Evolutionary conservation across 2,329 filamentous ascomycete species (phyloP).

Genomic region (Cryphonectria japonica): DNA sequence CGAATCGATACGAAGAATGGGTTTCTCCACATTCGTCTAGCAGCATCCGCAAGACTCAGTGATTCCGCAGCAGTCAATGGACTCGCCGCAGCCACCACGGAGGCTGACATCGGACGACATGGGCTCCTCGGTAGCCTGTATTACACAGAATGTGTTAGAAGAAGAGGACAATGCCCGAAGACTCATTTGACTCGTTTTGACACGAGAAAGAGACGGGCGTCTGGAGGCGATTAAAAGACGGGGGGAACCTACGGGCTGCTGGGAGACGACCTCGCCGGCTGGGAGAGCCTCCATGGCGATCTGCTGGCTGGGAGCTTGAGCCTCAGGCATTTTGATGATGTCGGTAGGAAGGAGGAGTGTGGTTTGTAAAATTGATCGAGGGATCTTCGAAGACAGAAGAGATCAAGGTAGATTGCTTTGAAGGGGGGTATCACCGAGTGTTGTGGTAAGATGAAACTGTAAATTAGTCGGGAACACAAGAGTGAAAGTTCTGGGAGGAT

Average conservation of each 20-base stretch:
- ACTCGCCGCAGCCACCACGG: constrained; percentile 27
- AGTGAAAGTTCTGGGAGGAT: neutral
- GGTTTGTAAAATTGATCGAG: neutral
- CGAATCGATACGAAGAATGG: neutral
- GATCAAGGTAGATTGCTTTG: neutral
- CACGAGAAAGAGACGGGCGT: neutral
- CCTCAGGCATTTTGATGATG: constrained; percentile 37
- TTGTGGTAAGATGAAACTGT: neutral
- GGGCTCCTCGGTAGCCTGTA: constrained; percentile 13
- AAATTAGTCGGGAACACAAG: neutral
- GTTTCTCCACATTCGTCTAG: neutral
- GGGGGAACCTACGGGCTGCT: constrained; percentile 38
- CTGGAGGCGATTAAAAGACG: neutral
- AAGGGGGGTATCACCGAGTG: neutral
- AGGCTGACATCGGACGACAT: constrained; percentile 24
- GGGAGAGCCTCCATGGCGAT: constrained; percentile 38
- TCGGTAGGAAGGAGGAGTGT: constrained; percentile 6
- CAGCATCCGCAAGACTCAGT: constrained; percentile 28
- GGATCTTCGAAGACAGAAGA: neutral
- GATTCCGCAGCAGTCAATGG: constrained; percentile 27
- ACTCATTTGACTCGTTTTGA: neutral
- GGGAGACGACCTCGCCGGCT: constrained; percentile 34
- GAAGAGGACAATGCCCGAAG: too few species aligned
- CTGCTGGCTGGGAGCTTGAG: constrained; percentile 35
- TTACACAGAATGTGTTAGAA: neutral